Evolutionary conservation across 2,329 filamentous ascomycete species (phyloP), one percentile per base, ranked within the genome.

Genomic region (Penicillium brasilianum): DNA sequence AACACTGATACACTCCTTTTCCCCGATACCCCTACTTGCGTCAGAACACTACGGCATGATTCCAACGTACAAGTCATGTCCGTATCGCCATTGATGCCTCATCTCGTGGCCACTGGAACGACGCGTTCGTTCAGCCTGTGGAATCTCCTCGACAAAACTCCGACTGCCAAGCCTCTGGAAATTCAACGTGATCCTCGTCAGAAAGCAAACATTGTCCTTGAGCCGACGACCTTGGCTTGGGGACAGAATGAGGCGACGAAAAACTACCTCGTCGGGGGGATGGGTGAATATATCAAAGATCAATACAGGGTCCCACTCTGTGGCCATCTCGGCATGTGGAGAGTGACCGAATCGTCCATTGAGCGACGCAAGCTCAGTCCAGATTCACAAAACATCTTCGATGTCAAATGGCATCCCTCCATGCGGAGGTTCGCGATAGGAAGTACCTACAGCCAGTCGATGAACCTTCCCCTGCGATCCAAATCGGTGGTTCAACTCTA

Each of bases 311-410:
- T 61, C 71, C 2, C 74, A 79, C 76, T 73, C 6, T 77, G 76
- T 37, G 86, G 86, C 2, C 82, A 86, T 60, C 77, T 86, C 10
- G 82, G 80, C 43, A 64, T 87, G 1, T 88, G 84, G 84, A 79
- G 83, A 61, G 66, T 85, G 3, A 69, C 74, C 14, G 78, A 81
- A 36, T 72, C 76, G 3, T 66, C 72, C 10, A 67, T 76, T 5
- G 65, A 61, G 67, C 25, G 64, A 84, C 37, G 57, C 1, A 66
- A 74, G n/a, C 70, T 87, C 20, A 32, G 36, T 11, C 81, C 81
- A 1, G 78, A 80, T 16, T 80, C 81, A 0, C 81, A 82, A 37
- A 85, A 84, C 60, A 80, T 88, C 0, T 88, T 87, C 66, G 85
- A 88, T 64, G 75, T 84, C 1, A 78, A 83, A 1, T 89, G 86